These are phyloP conservation scores for Combretum micranthum DNA, from an alignment of 345 rosid genomes.

Conservation along the genomic window DNA sequence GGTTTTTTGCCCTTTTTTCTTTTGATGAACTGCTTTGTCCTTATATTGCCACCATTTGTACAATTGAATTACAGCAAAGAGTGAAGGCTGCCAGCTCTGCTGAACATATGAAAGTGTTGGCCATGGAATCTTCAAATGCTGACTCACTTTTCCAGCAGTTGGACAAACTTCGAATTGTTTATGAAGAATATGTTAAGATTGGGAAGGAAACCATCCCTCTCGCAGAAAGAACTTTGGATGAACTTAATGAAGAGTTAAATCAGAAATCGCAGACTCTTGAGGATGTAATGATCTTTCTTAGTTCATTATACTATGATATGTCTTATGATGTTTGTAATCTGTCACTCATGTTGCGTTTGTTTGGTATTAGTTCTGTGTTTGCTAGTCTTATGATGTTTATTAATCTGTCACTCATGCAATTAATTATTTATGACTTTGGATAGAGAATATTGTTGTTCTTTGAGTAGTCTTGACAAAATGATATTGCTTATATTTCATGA, in stretches of 20 bases:
- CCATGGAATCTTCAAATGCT: conserved; percentile 65
- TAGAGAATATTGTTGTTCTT: too few relatives aligned
- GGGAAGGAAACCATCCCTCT: conserved; percentile 64
- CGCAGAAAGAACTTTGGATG: conserved; percentile 54
- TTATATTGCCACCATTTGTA: conserved; percentile 10
- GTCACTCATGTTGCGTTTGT: neutral
- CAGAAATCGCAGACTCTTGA: conserved; percentile 83
- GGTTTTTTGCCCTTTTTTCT: neutral
- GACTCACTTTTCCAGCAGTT: conserved; percentile 83
- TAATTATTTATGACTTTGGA: too few relatives aligned
- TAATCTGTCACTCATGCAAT: too few relatives aligned
- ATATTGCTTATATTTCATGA: too few relatives aligned
- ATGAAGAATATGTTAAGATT: conserved; percentile 66
- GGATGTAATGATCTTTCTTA: conserved; percentile 50
- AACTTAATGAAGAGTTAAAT: conserved; percentile 71
- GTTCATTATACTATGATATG: conserved; percentile 3
- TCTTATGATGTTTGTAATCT: neutral
- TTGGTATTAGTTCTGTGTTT: too few relatives aligned
- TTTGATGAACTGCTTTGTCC: neutral
- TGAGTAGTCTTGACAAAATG: too few relatives aligned
- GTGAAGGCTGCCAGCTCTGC: conserved; percentile 79
- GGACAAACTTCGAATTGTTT: conserved; percentile 79
- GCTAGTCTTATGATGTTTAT: too few relatives aligned
- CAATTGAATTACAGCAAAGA: conserved; percentile 71
- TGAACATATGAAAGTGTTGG: conserved; percentile 69